Conservation (phyloP, 2,329 filamentous ascomycete genomes). For the Fusarium sp. region DNA sequence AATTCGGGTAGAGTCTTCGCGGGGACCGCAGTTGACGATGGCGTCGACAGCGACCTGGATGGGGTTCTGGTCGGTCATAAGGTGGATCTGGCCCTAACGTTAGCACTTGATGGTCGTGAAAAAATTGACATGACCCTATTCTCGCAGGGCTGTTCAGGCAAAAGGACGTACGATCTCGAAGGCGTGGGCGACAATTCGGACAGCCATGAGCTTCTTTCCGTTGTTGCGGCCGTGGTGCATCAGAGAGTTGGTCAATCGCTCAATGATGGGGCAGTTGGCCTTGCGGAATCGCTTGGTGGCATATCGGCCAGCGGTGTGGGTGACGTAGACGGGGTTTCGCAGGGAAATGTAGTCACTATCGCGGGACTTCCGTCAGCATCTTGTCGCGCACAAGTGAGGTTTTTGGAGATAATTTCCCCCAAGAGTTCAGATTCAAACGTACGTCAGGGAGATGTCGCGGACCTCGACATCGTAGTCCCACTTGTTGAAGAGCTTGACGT, state of each 20-base stretch:
- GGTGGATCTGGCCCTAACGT: constrained; percentile 81
- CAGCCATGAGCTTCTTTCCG: constrained; percentile 99
- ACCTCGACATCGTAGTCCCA: constrained; percentile 99
- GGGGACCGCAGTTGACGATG: constrained; percentile 99
- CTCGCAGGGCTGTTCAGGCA: constrained; percentile 13
- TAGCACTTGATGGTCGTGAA: constrained; percentile 39
- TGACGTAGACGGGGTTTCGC: constrained; percentile 98
- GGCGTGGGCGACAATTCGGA: constrained; percentile 97
- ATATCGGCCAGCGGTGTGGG: constrained; percentile 98
- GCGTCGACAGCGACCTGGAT: constrained; percentile 99
- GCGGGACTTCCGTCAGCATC: constrained; percentile 51
- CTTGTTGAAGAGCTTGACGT: constrained; percentile 98
- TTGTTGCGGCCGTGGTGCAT: constrained; percentile 99
- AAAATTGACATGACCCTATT: constrained; percentile 1
- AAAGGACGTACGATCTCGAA: constrained; percentile 95
- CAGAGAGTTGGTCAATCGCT: constrained; percentile 99
- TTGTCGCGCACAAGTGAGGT: constrained; percentile 29
- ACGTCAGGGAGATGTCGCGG: constrained; percentile 99
- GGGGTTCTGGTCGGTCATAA: constrained; percentile 99
- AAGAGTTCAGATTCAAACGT: constrained; percentile 54
- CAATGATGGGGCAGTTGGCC: constrained; percentile 99
- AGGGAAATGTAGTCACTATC: constrained; percentile 99
- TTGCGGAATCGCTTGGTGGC: constrained; percentile 99
- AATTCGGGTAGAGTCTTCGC: constrained; percentile 99
- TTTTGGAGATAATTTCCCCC: constrained; percentile 26